Evolutionary conservation across 768 basidiomycete species (phyloP), one percentile per base, ranked within the genome.

Genomic region (Amanita pseudoporphyria): DNA sequence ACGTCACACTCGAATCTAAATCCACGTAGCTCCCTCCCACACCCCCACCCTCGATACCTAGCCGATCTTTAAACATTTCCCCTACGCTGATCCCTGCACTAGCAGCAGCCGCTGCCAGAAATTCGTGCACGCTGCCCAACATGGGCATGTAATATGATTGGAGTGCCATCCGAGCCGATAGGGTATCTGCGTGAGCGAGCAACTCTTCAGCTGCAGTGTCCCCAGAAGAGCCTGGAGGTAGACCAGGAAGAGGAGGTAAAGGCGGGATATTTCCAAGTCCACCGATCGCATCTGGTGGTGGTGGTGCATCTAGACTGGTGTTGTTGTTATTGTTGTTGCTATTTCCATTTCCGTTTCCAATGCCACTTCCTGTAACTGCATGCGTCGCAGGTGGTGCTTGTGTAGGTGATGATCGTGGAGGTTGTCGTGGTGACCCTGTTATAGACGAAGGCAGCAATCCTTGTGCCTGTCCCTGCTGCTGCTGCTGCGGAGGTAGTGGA

Each of bases 101-200:
- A 12, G 49, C 55, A 12, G 54, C 52, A 14, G 53, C 48, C 16
- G 55, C 57, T n/a, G 60, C 57, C 12, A 74, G 61, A 47, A 77
- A 66, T 45, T 68, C 71, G 58, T 72, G 72, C 48, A 73, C 67
- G 54, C 72, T 71, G 28, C 71, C 70, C 16, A 78, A 64, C 42
- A 78, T 67, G 46, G 82, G 79, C 62, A 78, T 67, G 60, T 83
- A 83, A 56, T 72, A 84, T 52, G 75, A 78, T 62, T 79, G 79
- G 47, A 82, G 63, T 19, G 76, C 73, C 70, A 81, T 74, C 53
- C 76, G 73, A 26, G 78, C 74, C 22, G 79, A 77, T 35, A 82
- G 63, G 19, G 72, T 65, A 59, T 79, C 78, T 4, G 78, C 74
- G 54, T 77, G 78, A 3, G 73, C 71, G 35, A 81, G 67, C 41